These are phyloP conservation scores for Calonectria ilicicola DNA, from an alignment of 2,329 filamentous ascomycete species.

Conservation along the genomic window DNA sequence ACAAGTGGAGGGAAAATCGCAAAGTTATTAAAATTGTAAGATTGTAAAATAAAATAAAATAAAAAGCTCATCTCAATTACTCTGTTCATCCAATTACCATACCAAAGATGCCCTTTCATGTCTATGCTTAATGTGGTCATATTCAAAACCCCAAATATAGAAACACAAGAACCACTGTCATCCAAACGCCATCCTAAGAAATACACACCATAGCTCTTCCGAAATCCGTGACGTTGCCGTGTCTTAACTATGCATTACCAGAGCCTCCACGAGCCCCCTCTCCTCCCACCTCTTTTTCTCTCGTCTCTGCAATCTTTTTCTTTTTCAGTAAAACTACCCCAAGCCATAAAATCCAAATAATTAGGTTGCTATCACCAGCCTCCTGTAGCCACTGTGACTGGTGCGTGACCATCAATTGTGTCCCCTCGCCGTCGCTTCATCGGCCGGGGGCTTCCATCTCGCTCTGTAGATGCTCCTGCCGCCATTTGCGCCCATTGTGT, in stretches of 20 bases:
- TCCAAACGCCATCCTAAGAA: conserved; percentile 18
- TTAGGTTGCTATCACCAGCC: conserved; percentile 42
- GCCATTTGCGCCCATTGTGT: conserved; percentile 49
- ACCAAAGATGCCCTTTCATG: conserved; percentile 7
- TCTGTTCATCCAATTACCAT: conserved; percentile 4
- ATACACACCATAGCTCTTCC: conserved; percentile 16
- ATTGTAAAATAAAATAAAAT: neutral
- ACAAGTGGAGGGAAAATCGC: neutral
- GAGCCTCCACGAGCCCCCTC: conserved; percentile 2
- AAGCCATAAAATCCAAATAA: neutral
- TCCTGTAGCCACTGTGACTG: conserved; percentile 45
- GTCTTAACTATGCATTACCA: conserved; percentile 15
- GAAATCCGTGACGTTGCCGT: conserved; percentile 15
- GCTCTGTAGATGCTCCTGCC: conserved; percentile 40
- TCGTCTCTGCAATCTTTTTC: neutral
- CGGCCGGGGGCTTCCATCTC: conserved; percentile 50
- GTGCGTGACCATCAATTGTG: conserved; percentile 46
- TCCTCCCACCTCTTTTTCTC: neutral
- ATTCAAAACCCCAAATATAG: conserved; percentile 3
- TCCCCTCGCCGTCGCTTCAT: conserved; percentile 53
- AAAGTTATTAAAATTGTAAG: neutral
- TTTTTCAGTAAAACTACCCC: neutral
- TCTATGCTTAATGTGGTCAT: conserved; percentile 20
- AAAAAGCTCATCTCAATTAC: conserved; percentile 6
- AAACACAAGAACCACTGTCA: conserved; percentile 7